Conservation (phyloP, 352 stramenopile species). For the Aphanomyces astaci region DNA sequence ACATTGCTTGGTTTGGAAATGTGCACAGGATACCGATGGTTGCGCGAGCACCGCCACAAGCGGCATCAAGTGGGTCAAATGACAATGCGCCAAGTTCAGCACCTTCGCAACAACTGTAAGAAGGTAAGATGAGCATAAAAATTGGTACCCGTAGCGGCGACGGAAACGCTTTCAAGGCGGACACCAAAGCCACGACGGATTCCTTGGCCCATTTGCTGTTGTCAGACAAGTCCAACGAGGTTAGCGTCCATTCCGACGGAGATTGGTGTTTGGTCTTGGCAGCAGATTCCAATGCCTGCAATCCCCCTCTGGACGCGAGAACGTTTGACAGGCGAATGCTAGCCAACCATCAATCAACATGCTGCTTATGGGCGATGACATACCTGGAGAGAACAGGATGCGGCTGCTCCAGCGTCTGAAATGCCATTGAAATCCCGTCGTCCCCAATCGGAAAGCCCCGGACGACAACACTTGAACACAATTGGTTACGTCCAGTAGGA, state of each 20-base stretch:
- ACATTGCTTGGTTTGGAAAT: too few relatives aligned
- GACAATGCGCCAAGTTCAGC: not conserved
- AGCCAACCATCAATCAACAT: conserved; percentile 32
- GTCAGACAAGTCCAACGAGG: conserved; percentile 5
- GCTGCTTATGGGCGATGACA: conserved; percentile 31
- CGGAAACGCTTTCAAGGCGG: not conserved
- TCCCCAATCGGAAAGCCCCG: conserved; percentile 40
- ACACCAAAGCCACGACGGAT: not conserved
- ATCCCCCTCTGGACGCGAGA: conserved; percentile 30
- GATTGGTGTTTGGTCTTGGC: conserved; percentile 28
- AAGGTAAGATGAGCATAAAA: not conserved
- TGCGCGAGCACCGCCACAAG: conserved; percentile 3
- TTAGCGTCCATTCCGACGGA: not conserved
- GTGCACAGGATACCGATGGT: not conserved
- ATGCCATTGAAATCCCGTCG: conserved; percentile 38
- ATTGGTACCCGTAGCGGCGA: not conserved
- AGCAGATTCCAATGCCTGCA: conserved; percentile 45
- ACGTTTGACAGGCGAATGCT: conserved; percentile 34
- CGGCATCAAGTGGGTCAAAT: not conserved
- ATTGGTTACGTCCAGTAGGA: too few relatives aligned
- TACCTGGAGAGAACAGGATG: not conserved
- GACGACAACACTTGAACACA: conserved; percentile 41
- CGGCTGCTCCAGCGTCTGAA: conserved; percentile 33
- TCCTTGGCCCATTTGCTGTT: conserved; percentile 4
- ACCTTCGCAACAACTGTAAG: not conserved